Conservation (phyloP, 2,329 filamentous ascomycete genomes). For the Aspergillus aculeatinus region DNA sequence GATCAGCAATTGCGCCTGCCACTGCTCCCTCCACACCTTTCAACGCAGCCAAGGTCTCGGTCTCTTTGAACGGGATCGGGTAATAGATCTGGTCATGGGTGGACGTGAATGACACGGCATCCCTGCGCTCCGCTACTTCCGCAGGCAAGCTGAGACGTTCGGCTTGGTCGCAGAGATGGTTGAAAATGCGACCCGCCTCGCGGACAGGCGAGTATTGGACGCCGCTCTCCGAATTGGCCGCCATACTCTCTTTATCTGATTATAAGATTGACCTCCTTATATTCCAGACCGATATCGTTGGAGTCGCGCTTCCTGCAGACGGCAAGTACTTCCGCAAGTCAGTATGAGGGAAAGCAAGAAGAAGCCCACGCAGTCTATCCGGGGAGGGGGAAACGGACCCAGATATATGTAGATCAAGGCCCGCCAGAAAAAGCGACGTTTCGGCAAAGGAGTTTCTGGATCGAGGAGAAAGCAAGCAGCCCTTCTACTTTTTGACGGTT, state of each 20-base stretch:
- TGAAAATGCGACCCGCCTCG: conserved; percentile 41
- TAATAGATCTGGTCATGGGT: conserved; percentile 40
- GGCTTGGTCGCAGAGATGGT: conserved; percentile 35
- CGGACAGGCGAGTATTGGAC: conserved; percentile 33
- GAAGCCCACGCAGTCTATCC: too few relatives aligned
- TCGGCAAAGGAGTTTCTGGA: background rate
- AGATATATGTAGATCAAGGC: background rate
- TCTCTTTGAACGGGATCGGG: conserved; percentile 53
- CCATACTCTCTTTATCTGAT: conserved; percentile 17
- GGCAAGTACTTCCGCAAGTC: background rate
- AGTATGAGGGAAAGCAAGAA: background rate
- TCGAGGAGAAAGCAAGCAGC: conserved; percentile 9
- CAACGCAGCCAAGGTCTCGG: conserved; percentile 54
- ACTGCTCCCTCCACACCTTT: conserved; percentile 61
- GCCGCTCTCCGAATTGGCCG: conserved; percentile 13
- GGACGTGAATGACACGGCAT: conserved; percentile 39
- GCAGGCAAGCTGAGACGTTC: conserved; percentile 34
- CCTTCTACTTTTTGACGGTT: conserved; percentile 8
- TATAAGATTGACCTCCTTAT: background rate
- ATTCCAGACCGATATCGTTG: background rate
- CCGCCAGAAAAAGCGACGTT: conserved; percentile 9
- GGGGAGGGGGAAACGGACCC: background rate
- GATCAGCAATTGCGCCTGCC: conserved; percentile 59
- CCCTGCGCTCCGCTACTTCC: conserved; percentile 31
- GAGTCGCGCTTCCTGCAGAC: background rate